Evolutionary conservation across 2,329 filamentous ascomycete species (phyloP).

Genomic region (Diplocarpon mali): DNA sequence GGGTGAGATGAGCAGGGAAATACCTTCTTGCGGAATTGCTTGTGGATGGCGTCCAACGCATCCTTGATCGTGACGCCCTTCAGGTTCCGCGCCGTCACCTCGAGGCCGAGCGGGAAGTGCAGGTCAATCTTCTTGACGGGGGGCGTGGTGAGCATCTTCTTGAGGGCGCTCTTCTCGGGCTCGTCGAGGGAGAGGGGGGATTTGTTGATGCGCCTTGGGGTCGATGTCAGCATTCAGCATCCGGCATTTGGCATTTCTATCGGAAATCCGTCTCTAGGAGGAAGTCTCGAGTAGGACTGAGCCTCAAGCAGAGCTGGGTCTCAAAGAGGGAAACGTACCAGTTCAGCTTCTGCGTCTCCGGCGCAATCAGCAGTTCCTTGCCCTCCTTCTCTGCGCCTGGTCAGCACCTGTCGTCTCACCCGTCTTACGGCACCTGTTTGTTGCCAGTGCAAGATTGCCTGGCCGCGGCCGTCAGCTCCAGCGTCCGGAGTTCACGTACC

Average conservation of each 20-base stretch:
- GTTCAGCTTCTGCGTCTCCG: slow-evolving; percentile 77
- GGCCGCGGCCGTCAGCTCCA: background rate
- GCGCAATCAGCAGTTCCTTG: slow-evolving; percentile 60
- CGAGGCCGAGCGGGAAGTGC: slow-evolving; percentile 77
- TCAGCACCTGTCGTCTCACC: background rate
- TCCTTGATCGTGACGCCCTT: slow-evolving; percentile 97
- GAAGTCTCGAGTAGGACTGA: too few relatives aligned
- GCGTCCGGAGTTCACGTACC: slow-evolving; percentile 43
- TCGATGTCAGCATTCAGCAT: slow-evolving; percentile 1
- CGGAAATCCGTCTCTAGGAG: too few relatives aligned
- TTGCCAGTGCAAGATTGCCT: background rate
- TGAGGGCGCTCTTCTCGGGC: slow-evolving; percentile 56
- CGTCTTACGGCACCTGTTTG: background rate
- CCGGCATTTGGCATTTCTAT: too few relatives aligned
- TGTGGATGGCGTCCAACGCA: slow-evolving; percentile 88
- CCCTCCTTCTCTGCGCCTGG: slow-evolving; percentile 53
- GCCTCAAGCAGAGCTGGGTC: too few relatives aligned
- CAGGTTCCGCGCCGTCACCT: slow-evolving; percentile 81
- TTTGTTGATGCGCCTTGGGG: slow-evolving; percentile 83
- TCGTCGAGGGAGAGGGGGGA: slow-evolving; percentile 71
- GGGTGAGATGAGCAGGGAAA: slow-evolving; percentile 24
- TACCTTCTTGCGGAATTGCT: slow-evolving; percentile 94
- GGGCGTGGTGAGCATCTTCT: slow-evolving; percentile 68
- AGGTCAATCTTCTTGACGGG: slow-evolving; percentile 91
- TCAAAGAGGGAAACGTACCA: slow-evolving; percentile 43